Conservation (phyloP, 2,329 filamentous ascomycete genomes). For the Claviceps sp. region DNA sequence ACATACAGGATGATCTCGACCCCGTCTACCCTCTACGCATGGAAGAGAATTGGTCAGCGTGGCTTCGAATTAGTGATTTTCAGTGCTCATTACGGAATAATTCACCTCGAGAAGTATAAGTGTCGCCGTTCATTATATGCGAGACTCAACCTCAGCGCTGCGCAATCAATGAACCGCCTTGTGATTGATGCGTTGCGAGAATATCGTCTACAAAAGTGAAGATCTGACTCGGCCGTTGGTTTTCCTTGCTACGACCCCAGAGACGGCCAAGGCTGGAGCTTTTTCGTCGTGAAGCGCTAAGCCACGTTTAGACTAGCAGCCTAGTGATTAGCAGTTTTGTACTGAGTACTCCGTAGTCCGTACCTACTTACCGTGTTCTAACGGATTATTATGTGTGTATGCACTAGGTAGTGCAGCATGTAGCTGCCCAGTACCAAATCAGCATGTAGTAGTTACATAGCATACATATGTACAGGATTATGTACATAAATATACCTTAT, state of each 20-base stretch:
- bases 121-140: slow-evolving; percentile 68
- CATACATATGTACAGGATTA: too few relatives aligned
- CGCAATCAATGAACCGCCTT: slow-evolving; percentile 6
- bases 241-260: slow-evolving; percentile 11
- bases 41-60: slow-evolving; percentile 10
- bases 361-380: too few relatives aligned
- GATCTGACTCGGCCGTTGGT: background rate
- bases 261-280: slow-evolving; percentile 30
- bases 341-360: too few relatives aligned
- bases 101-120: slow-evolving; percentile 54
- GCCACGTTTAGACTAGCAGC: slow-evolving; percentile 11
- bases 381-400: too few relatives aligned
- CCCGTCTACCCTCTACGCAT: slow-evolving; percentile 34
- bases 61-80: background rate
- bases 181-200: slow-evolving; percentile 1
- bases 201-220: slow-evolving; percentile 1
- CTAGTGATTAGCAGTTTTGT: background rate
- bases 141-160: slow-evolving; percentile 7
- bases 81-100: slow-evolving; percentile 10
- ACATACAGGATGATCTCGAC: slow-evolving; percentile 42
- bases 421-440: too few relatives aligned
- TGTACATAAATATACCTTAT: too few relatives aligned
- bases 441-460: too few relatives aligned
- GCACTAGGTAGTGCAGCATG: too few relatives aligned
- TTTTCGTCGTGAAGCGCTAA: slow-evolving; percentile 23